A percentile compares a stretch with the other conserved stretches of the same genome.
Conservation (phyloP, 2,329 filamentous ascomycete genomes). For the Trichophyton verrucosum region DNA sequence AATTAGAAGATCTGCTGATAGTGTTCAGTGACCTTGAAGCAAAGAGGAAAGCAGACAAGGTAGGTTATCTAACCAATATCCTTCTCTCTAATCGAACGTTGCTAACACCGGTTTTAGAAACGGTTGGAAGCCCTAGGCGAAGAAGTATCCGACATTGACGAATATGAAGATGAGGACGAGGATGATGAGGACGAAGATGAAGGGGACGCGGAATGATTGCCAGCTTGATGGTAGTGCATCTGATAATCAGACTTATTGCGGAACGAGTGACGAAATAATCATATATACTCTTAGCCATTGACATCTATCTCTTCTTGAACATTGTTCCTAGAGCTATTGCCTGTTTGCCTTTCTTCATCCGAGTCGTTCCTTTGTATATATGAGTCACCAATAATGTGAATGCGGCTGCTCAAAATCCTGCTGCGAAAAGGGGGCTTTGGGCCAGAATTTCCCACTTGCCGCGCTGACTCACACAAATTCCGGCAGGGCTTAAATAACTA, state of each 20-base stretch:
- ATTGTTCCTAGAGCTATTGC: not conserved
- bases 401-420: no score
- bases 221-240: not conserved
- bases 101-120: slow-evolving; percentile 35
- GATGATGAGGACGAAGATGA: slow-evolving; percentile 43
- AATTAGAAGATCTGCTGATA: slow-evolving; percentile 69
- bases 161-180: slow-evolving; percentile 45
- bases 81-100: not conserved
- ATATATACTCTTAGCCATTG: slow-evolving; percentile 5
- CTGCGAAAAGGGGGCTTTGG: not conserved
- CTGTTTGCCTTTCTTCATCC: not conserved
- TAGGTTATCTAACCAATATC: slow-evolving; percentile 25
- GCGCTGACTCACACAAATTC: not conserved
- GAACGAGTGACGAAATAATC: not conserved
- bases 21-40: slow-evolving; percentile 71
- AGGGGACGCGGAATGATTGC: slow-evolving; percentile 19
- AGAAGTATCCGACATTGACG: slow-evolving; percentile 63
- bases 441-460: not conserved
- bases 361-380: not conserved
- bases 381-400: not conserved
- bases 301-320: slow-evolving; percentile 1
- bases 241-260: not conserved
- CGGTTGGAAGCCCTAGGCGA: slow-evolving; percentile 56
- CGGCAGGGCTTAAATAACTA: not conserved
- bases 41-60: slow-evolving; percentile 63